Percentiles rank a stretch among this genome's conserved stretches.
Conservation (phyloP, 2,329 filamentous ascomycete species). For the Verruconis gallopava region DNA sequence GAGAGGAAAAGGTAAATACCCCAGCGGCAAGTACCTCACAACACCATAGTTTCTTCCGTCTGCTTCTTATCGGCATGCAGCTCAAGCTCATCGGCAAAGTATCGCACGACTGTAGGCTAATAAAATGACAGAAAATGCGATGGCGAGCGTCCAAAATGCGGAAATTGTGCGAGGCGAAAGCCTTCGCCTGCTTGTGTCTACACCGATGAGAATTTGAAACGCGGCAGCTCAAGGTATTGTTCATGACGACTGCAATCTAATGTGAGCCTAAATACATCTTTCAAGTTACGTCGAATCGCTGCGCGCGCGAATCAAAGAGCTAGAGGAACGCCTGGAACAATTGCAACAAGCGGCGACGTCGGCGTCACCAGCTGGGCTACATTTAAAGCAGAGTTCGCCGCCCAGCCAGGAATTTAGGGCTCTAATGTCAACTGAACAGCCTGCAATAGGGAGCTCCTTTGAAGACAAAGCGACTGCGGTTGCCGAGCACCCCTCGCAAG, state of each 20-base stretch:
- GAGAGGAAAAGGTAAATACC: conserved; percentile 3
- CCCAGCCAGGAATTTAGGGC: too few relatives aligned
- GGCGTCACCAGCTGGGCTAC: background rate
- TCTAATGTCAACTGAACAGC: too few relatives aligned
- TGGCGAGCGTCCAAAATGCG: background rate
- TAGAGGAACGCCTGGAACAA: background rate
- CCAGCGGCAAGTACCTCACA: background rate
- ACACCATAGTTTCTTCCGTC: background rate
- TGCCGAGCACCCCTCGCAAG: too few relatives aligned
- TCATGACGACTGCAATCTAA: background rate
- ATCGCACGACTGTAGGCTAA: too few relatives aligned
- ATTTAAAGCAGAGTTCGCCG: too few relatives aligned
- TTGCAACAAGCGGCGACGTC: background rate
- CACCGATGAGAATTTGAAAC: conserved; percentile 3
- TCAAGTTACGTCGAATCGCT: conserved; percentile 3
- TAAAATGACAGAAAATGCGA: conserved; percentile 5
- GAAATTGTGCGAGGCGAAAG: background rate
- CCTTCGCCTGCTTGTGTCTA: background rate
- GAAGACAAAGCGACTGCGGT: too few relatives aligned
- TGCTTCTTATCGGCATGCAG: too few relatives aligned
- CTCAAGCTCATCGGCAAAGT: too few relatives aligned
- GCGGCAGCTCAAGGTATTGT: conserved; percentile 3
- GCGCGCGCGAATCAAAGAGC: conserved; percentile 1
- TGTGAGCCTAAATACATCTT: background rate
- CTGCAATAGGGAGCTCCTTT: too few relatives aligned